Evolutionary conservation across 164 flowering plant species (phyloP).

Genomic region (Tetracentron sinense): DNA sequence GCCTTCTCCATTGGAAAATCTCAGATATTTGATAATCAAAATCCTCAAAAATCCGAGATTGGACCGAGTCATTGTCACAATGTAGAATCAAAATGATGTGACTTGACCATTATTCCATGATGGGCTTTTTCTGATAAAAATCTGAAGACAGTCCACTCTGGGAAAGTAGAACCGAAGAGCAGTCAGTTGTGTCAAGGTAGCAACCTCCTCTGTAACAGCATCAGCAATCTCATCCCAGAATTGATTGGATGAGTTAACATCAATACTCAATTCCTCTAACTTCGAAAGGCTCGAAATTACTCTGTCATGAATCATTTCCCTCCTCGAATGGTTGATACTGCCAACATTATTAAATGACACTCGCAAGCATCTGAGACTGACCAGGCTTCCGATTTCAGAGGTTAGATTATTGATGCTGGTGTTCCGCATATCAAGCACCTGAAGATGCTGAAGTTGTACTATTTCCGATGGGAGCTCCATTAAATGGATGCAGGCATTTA

Average conservation of each 20-base stretch:
- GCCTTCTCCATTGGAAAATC: slow-evolving; percentile 2
- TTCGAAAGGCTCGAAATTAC: background rate
- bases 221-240: slow-evolving; percentile 3
- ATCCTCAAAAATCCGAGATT: no score
- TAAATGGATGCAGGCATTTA: background rate
- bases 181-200: background rate
- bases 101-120: no score
- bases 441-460: slow-evolving; percentile 1
- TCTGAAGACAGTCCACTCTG: background rate
- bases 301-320: slow-evolving; percentile 7
- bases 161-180: slow-evolving; percentile 5
- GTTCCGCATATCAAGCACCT: slow-evolving; percentile 6
- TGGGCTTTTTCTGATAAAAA: background rate
- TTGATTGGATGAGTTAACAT: slow-evolving; percentile 4
- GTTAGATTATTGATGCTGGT: background rate
- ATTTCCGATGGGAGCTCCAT: background rate
- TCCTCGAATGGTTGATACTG: no score
- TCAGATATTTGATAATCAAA: no score
- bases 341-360: no score
- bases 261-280: slow-evolving; percentile 10
- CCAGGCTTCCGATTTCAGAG: background rate
- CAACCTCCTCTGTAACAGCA: background rate
- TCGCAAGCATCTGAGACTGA: no score
- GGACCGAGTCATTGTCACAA: no score
- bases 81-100: no score